phyloP scores from a whole-genome alignment of 164 flowering plant genomes.

The Nymphaea thermarum region DNA sequence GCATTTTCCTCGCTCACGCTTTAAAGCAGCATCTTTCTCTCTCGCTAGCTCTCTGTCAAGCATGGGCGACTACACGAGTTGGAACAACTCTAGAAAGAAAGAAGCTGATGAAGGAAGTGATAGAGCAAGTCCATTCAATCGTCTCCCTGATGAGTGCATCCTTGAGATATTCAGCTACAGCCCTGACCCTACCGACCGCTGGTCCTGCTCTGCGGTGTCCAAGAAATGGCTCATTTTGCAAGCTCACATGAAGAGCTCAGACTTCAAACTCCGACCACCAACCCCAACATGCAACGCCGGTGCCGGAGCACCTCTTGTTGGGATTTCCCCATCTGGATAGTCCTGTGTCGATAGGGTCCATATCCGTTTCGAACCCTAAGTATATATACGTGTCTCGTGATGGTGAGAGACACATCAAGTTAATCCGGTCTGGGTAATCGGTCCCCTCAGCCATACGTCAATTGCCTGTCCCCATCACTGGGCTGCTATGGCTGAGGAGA shows the following conservation, averaged over 20 bases:
- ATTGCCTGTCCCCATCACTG: too few relatives aligned
- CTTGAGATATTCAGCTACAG: slow-evolving; percentile 11
- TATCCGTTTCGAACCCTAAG: too few relatives aligned
- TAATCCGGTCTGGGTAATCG: too few relatives aligned
- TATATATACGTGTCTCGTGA: too few relatives aligned
- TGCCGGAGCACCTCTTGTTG: too few relatives aligned
- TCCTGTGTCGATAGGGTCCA: too few relatives aligned
- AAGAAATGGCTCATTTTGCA: slow-evolving; percentile 15
- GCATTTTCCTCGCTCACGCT: background rate
- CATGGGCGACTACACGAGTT: background rate
- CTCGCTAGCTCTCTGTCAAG: background rate
- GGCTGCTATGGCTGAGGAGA: too few relatives aligned
- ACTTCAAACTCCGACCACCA: slow-evolving; percentile 1
- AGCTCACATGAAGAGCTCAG: slow-evolving; percentile 10
- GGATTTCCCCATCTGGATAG: too few relatives aligned
- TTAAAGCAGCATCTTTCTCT: background rate
- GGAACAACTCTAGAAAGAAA: background rate
- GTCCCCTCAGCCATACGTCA: too few relatives aligned
- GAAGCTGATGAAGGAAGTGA: background rate
- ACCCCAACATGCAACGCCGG: background rate
- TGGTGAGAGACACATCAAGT: too few relatives aligned
- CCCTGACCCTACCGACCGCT: slow-evolving; percentile 10
- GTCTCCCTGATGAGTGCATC: slow-evolving; percentile 14
- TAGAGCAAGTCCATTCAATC: background rate
- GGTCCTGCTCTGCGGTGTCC: slow-evolving; percentile 11